Percentiles rank a stretch among this genome's conserved stretches.
Evolutionary conservation across 345 rosid species (phyloP).

Genomic region (Cochlearia excelsa): DNA sequence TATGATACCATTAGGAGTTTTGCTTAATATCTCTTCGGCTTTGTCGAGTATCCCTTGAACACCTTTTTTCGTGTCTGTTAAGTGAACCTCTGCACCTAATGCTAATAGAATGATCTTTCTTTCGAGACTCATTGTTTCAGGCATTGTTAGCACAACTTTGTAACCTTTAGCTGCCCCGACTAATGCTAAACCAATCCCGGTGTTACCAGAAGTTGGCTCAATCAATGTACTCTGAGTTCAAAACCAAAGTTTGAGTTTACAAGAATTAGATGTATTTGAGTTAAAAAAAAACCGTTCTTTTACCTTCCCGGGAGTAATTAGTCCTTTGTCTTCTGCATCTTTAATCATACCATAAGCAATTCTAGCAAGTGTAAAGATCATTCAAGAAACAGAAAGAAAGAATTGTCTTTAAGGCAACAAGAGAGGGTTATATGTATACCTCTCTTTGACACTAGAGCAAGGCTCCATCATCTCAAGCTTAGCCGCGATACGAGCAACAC

Average conservation of each 20-base stretch:
- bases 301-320: conserved; percentile 60
- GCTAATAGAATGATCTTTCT: conserved; percentile 62
- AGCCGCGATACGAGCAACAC: conserved; percentile 55
- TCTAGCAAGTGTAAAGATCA: conserved; percentile 28
- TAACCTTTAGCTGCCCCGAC: conserved; percentile 67
- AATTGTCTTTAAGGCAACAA: conserved; percentile 3
- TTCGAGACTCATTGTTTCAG: conserved; percentile 53
- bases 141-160: conserved; percentile 58
- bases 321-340: conserved; percentile 62
- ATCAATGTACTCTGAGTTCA: conserved; percentile 44
- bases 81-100: conserved; percentile 64
- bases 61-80: conserved; percentile 50
- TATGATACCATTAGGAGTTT: conserved; percentile 56
- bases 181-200: conserved; percentile 72
- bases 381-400: conserved; percentile 3
- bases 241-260: neutral
- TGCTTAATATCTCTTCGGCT: conserved; percentile 51
- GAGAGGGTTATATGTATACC: conserved; percentile 23
- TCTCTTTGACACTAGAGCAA: conserved; percentile 49
- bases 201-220: conserved; percentile 71
- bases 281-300: neutral
- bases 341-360: conserved; percentile 56
- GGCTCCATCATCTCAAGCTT: conserved; percentile 67
- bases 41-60: conserved; percentile 42
- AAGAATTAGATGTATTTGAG: too few relatives aligned